These are phyloP conservation scores for Ceratocystis variospora DNA, from an alignment of 2,329 filamentous ascomycete genomes.

Conservation along the genomic window DNA sequence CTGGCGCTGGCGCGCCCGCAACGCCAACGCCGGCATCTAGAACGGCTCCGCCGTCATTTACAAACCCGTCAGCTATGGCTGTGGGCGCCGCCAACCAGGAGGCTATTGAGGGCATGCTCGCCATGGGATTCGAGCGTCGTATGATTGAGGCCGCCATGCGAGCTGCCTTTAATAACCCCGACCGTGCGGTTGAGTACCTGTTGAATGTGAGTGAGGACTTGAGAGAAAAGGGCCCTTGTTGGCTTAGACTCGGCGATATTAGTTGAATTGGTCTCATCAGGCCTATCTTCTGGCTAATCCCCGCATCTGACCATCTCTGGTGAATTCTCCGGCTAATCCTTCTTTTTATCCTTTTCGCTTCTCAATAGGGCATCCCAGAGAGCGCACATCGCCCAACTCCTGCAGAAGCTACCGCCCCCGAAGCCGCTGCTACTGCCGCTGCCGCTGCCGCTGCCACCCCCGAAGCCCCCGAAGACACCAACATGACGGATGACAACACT, in stretches of 20 bases:
- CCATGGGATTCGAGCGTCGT: constrained; percentile 82
- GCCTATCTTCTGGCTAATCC: no score
- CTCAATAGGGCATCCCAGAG: constrained; percentile 70
- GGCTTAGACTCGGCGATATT: no score
- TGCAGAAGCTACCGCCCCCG: constrained; percentile 26
- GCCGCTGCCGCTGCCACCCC: constrained; percentile 30
- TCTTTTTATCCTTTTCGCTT: constrained; percentile 11
- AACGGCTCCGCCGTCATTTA: constrained; percentile 36
- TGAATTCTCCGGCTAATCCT: neutral
- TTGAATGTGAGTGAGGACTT: constrained; percentile 50
- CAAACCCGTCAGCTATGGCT: constrained; percentile 68
- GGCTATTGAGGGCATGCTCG: constrained; percentile 85
- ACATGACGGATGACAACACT: constrained; percentile 35
- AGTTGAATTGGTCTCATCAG: no score
- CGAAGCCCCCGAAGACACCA: constrained; percentile 24
- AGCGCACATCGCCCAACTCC: constrained; percentile 47
- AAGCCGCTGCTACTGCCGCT: constrained; percentile 30
- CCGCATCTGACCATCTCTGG: neutral
- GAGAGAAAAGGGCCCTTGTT: no score
- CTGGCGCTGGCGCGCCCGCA: constrained; percentile 36
- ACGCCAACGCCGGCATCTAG: constrained; percentile 41
- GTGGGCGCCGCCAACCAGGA: constrained; percentile 71
- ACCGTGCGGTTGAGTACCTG: constrained; percentile 93
- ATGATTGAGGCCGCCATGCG: constrained; percentile 92
- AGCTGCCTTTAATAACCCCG: constrained; percentile 91